phyloP scores from a whole-genome alignment of 2,329 filamentous ascomycete species.

The Talaromyces marneffei region DNA sequence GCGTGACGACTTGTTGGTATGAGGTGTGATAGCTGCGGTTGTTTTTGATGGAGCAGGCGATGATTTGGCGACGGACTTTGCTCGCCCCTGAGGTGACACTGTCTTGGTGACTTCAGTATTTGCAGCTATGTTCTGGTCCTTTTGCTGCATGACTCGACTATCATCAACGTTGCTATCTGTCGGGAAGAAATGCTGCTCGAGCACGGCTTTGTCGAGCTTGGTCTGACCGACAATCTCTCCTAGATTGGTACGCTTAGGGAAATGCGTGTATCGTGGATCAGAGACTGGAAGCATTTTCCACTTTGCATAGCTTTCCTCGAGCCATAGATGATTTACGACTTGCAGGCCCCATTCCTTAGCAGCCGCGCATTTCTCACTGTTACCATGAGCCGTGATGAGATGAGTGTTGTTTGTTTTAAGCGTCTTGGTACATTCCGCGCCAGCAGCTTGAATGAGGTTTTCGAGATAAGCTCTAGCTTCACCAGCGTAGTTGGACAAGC shows the following conservation, averaged over 20 bases:
- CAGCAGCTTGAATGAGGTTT: constrained; percentile 77
- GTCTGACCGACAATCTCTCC: constrained; percentile 91
- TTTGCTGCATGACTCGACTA: constrained; percentile 29
- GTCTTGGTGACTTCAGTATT: constrained; percentile 12
- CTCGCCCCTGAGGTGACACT: constrained; percentile 20
- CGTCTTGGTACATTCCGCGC: constrained; percentile 87
- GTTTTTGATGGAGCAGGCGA: constrained; percentile 3
- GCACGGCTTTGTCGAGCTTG: constrained; percentile 64
- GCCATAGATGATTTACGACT: constrained; percentile 91
- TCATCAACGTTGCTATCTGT: constrained; percentile 22
- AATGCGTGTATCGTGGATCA: constrained; percentile 72
- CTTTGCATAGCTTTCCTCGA: constrained; percentile 93
- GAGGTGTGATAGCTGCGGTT: constrained; percentile 8
- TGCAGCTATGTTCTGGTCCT: constrained; percentile 29
- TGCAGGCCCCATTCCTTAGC: constrained; percentile 88
- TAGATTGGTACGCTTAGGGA: constrained; percentile 82
- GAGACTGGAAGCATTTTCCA: constrained; percentile 70
- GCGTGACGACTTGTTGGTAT: constrained; percentile 23
- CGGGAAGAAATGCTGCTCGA: constrained; percentile 64
- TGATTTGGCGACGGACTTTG: constrained; percentile 18
- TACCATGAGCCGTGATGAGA: constrained; percentile 80
- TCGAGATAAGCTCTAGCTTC: constrained; percentile 91
- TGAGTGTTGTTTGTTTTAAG: constrained; percentile 96
- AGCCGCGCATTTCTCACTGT: constrained; percentile 88
- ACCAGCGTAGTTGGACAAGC: constrained; percentile 92